These are phyloP conservation scores for Pseudopithomyces maydicus DNA, from an alignment of 2,329 filamentous ascomycete genomes.

Conservation along the genomic window DNA sequence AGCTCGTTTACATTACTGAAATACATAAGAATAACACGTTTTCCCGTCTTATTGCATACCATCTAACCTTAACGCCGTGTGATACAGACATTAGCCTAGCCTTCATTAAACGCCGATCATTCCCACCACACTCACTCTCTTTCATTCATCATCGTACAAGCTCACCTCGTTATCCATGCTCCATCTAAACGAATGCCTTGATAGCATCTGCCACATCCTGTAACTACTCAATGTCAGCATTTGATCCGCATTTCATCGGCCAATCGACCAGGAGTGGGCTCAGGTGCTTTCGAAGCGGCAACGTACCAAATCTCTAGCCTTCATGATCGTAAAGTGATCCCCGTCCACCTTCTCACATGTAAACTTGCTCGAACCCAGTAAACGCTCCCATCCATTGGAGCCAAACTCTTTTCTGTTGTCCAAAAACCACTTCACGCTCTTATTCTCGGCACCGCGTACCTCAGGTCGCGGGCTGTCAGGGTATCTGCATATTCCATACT, in stretches of 20 bases:
- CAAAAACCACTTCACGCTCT: constrained; percentile 56
- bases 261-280: no score
- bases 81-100: no score
- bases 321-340: constrained; percentile 51
- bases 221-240: background rate
- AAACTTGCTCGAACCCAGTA: constrained; percentile 40
- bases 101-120: background rate
- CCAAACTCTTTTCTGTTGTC: constrained; percentile 55
- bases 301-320: constrained; percentile 13
- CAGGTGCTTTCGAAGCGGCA: background rate
- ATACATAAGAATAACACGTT: no score
- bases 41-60: no score
- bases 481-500: constrained; percentile 51
- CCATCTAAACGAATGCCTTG: background rate
- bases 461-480: constrained; percentile 40
- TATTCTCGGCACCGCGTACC: constrained; percentile 48
- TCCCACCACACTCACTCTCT: background rate
- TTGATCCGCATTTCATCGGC: background rate
- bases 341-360: constrained; percentile 39
- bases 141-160: background rate
- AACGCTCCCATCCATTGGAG: constrained; percentile 53
- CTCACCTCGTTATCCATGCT: background rate
- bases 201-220: constrained; percentile 1
- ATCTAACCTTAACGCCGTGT: no score
- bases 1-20: no score